These are phyloP conservation scores for Epichloe sp. DNA, from an alignment of 2,329 filamentous ascomycete species.

Conservation along the genomic window DNA sequence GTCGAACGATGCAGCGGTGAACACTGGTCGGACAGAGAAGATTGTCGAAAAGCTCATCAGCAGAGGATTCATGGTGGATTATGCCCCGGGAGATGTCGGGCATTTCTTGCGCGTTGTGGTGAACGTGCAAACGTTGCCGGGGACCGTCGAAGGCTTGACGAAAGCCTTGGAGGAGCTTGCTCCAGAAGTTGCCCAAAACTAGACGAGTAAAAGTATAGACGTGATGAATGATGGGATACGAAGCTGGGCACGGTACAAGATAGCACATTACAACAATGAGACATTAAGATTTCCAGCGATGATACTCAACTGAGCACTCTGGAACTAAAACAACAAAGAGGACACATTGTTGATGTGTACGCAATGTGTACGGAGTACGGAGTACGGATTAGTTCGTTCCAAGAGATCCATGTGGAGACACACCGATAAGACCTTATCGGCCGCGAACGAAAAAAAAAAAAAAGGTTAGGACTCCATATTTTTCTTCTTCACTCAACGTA, in stretches of 20 bases:
- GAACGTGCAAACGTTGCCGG: constrained; percentile 39
- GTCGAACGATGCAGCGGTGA: constrained; percentile 25
- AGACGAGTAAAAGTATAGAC: neutral
- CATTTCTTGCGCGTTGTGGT: constrained; percentile 48
- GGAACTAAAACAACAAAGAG: neutral
- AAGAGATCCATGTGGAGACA: too few species aligned
- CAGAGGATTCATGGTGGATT: constrained; percentile 48
- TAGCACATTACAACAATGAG: neutral
- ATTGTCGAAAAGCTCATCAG: constrained; percentile 35
- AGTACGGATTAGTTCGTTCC: too few species aligned
- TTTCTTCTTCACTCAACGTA: neutral
- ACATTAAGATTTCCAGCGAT: neutral
- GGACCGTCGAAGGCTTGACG: constrained; percentile 40
- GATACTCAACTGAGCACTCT: too few species aligned
- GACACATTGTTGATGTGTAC: neutral
- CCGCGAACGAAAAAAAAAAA: neutral
- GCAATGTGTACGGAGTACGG: too few species aligned
- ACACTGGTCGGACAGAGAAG: constrained; percentile 34
- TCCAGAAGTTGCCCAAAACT: constrained; percentile 6
- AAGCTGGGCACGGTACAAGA: neutral
- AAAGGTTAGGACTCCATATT: constrained; percentile 1
- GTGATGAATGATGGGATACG: neutral
- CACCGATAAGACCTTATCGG: neutral
- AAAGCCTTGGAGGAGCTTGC: constrained; percentile 38
- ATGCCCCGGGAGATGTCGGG: constrained; percentile 42